Evolutionary conservation across 768 basidiomycete genomes (phyloP).

Genomic region (Lactarius vividus): DNA sequence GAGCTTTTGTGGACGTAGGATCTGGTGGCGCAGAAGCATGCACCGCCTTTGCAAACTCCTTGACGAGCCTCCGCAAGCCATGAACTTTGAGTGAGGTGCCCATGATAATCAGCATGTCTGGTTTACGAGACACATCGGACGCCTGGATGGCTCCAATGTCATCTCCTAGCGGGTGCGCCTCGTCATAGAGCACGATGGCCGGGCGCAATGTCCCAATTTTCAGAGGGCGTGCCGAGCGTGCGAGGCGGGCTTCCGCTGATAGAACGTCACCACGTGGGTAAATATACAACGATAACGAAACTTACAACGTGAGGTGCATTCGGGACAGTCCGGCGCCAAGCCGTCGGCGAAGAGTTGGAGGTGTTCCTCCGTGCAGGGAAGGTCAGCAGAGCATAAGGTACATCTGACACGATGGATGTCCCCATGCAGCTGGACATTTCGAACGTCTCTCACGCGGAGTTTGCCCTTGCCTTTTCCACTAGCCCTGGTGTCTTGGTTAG

Average conservation of each 20-base stretch:
- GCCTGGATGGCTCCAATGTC: slow-evolving; percentile 84
- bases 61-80: slow-evolving; percentile 89
- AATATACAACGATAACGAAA: slow-evolving; percentile 7
- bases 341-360: slow-evolving; percentile 66
- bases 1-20: slow-evolving; percentile 36
- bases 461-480: slow-evolving; percentile 68
- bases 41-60: slow-evolving; percentile 87
- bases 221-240: slow-evolving; percentile 75
- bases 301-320: slow-evolving; percentile 80
- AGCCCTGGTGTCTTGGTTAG: slow-evolving; percentile 49
- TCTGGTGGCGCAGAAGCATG: slow-evolving; percentile 50
- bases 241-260: slow-evolving; percentile 72
- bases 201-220: slow-evolving; percentile 87
- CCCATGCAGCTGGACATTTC: slow-evolving; percentile 92
- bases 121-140: slow-evolving; percentile 71
- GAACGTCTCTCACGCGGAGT: slow-evolving; percentile 65
- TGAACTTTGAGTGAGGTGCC: slow-evolving; percentile 97
- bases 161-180: slow-evolving; percentile 88
- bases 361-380: slow-evolving; percentile 63
- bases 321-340: slow-evolving; percentile 78
- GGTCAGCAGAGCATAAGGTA: slow-evolving; percentile 76
- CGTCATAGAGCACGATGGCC: slow-evolving; percentile 93
- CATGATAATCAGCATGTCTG: slow-evolving; percentile 95
- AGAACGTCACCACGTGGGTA: slow-evolving; percentile 17
- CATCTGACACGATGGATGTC: slow-evolving; percentile 92